These are phyloP conservation scores for Leccinum pellstonianum DNA, from an alignment of 768 basidiomycete species.

Conservation along the genomic window DNA sequence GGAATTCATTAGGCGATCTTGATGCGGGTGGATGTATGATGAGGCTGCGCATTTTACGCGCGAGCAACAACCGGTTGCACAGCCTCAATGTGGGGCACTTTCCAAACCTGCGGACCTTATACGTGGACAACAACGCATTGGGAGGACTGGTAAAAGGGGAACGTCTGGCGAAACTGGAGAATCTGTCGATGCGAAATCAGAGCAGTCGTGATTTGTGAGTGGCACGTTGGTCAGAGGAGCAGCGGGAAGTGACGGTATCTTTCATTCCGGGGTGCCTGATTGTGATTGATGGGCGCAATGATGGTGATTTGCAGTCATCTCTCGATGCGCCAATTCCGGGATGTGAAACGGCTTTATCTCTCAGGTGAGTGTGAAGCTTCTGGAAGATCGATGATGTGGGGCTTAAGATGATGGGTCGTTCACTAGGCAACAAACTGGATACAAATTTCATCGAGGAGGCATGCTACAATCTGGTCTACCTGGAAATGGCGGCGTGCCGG, in stretches of 20 bases:
- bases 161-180: constrained; percentile 73
- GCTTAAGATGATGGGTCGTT: constrained; percentile 24
- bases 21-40: constrained; percentile 55
- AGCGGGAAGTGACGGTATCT: constrained; percentile 37
- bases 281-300: constrained; percentile 36
- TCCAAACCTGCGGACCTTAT: constrained; percentile 80
- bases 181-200: constrained; percentile 90
- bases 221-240: constrained; percentile 15
- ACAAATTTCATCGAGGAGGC: constrained; percentile 62
- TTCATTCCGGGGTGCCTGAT: constrained; percentile 38
- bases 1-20: constrained; percentile 63
- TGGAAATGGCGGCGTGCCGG: constrained; percentile 88
- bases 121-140: constrained; percentile 83
- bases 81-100: constrained; percentile 62
- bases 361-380: constrained; percentile 61
- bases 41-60: constrained; percentile 77
- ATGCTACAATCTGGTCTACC: constrained; percentile 87
- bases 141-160: constrained; percentile 50
- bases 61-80: constrained; percentile 78
- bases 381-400: constrained; percentile 15
- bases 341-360: constrained; percentile 92
- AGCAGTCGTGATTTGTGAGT: constrained; percentile 73
- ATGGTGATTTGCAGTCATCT: constrained; percentile 40
- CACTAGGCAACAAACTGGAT: constrained; percentile 69
- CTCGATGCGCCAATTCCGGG: constrained; percentile 69